A percentile compares a stretch with the other conserved stretches of the same genome.
These are phyloP conservation scores for Micractinium sp. DNA, from an alignment of 139 green algal genomes.

Conservation along the genomic window DNA sequence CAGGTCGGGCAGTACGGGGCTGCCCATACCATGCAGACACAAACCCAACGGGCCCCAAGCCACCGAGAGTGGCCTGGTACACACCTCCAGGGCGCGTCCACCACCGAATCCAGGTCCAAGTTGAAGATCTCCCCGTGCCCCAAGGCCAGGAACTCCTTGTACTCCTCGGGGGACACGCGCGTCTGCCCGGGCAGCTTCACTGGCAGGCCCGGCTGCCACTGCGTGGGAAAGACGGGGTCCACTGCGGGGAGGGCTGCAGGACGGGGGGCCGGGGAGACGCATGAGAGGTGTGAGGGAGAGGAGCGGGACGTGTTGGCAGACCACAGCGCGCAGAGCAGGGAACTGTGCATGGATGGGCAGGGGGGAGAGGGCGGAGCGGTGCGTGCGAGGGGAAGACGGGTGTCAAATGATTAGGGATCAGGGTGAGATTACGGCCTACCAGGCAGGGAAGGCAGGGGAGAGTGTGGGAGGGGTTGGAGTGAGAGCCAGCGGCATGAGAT, in stretches of 20 bases:
- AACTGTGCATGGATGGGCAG: too few relatives aligned
- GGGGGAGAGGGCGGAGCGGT: not conserved
- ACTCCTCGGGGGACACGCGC: constrained; percentile 74
- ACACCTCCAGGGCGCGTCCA: constrained; percentile 68
- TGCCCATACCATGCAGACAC: too few relatives aligned
- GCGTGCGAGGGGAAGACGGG: not conserved
- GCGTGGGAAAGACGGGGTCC: constrained; percentile 66
- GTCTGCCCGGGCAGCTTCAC: constrained; percentile 81
- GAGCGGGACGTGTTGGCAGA: too few relatives aligned
- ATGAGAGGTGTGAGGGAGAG: not conserved
- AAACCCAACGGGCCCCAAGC: too few relatives aligned
- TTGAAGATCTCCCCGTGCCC: constrained; percentile 91
- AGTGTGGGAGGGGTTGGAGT: too few relatives aligned
- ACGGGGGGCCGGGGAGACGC: not conserved
- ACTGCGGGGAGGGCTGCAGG: not conserved
- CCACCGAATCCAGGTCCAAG: constrained; percentile 80
- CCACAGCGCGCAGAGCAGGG: too few relatives aligned
- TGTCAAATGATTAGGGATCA: too few relatives aligned
- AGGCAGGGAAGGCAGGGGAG: too few relatives aligned
- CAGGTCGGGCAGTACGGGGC: too few relatives aligned
- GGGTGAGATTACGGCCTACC: too few relatives aligned
- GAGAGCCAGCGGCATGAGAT: too few relatives aligned
- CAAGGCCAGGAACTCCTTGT: constrained; percentile 88
- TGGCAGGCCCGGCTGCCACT: constrained; percentile 58
- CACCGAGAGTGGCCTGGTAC: too few relatives aligned